phyloP scores from a whole-genome alignment of 352 stramenopile species.

The Phytophthora pluvialis region DNA sequence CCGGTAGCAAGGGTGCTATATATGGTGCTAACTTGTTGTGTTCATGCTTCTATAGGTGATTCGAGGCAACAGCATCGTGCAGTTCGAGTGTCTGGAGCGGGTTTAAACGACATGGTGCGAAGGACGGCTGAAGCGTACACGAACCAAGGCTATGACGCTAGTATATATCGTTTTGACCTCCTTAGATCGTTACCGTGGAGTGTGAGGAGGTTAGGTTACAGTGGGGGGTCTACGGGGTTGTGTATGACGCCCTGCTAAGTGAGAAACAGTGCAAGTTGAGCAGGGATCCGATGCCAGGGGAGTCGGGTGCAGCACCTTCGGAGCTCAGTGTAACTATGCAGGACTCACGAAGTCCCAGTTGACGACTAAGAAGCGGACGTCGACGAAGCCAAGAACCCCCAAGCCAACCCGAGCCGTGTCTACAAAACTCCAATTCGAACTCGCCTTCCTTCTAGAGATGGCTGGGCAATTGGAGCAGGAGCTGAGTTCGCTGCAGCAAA shows the following conservation, averaged over 20 bases:
- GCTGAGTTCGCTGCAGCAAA: no score
- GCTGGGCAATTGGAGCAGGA: no score
- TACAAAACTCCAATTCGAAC: no score
- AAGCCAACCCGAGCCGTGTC: no score
- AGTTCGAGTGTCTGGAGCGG: slow-evolving; percentile 89
- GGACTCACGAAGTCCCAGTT: no score
- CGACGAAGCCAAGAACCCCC: no score
- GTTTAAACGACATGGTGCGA: slow-evolving; percentile 45
- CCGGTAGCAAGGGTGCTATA: background rate
- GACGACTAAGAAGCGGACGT: no score
- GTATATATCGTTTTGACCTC: slow-evolving; percentile 26
- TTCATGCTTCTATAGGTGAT: slow-evolving; percentile 62
- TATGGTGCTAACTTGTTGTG: background rate
- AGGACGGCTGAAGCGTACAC: background rate
- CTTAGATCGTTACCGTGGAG: background rate
- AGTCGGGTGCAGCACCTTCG: no score
- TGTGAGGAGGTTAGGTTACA: background rate
- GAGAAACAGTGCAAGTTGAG: background rate
- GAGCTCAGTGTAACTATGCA: no score
- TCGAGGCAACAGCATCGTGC: slow-evolving; percentile 90
- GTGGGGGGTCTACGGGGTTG: background rate
- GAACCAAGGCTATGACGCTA: slow-evolving; percentile 22
- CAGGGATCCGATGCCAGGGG: background rate
- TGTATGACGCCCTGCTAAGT: no score
- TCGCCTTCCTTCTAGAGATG: no score